Conservation (phyloP, 495 filamentous ascomycete species). For the Massariosphaeria phaeospora region DNA sequence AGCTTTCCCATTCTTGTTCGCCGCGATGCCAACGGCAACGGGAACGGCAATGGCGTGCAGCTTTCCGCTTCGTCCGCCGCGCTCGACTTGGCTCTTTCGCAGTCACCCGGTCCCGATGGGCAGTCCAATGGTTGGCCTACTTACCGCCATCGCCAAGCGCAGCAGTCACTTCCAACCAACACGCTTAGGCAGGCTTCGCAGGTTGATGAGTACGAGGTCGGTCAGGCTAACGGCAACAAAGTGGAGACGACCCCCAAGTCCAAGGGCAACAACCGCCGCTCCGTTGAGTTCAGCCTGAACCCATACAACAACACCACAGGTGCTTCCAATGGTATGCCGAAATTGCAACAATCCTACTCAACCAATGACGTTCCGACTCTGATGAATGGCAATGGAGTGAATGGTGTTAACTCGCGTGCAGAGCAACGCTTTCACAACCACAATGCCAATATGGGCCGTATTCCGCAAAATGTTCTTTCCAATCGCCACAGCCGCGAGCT, state of each 20-base stretch:
- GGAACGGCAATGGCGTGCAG: constrained; percentile 63
- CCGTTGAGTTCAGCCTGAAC: constrained; percentile 47
- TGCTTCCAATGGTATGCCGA: constrained; percentile 50
- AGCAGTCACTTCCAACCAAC: constrained; percentile 74
- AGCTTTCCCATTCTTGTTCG: constrained; percentile 78
- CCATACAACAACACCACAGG: constrained; percentile 35
- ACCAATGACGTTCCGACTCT: constrained; percentile 85
- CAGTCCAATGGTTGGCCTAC: constrained; percentile 51
- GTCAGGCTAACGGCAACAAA: constrained; percentile 26
- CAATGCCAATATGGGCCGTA: constrained; percentile 73
- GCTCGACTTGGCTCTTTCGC: constrained; percentile 70
- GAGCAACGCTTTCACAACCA: constrained; percentile 79
- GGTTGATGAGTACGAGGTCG: constrained; percentile 32
- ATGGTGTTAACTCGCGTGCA: constrained; percentile 52
- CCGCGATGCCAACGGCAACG: constrained; percentile 62
- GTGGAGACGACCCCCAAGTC: constrained; percentile 33
- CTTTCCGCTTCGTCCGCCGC: constrained; percentile 77
- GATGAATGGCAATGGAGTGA: constrained; percentile 52
- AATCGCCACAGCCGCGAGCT: constrained; percentile 66
- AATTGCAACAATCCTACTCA: constrained; percentile 82
- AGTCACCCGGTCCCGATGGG: constrained; percentile 59
- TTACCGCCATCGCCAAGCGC: constrained; percentile 69
- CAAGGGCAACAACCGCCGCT: constrained; percentile 49
- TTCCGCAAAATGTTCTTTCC: constrained; percentile 57
- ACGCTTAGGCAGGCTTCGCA: constrained; percentile 35